Percentiles rank a stretch among this genome's conserved stretches.
Conservation (phyloP, 1,139 yeast species). For the Taiozyma sp. region DNA sequence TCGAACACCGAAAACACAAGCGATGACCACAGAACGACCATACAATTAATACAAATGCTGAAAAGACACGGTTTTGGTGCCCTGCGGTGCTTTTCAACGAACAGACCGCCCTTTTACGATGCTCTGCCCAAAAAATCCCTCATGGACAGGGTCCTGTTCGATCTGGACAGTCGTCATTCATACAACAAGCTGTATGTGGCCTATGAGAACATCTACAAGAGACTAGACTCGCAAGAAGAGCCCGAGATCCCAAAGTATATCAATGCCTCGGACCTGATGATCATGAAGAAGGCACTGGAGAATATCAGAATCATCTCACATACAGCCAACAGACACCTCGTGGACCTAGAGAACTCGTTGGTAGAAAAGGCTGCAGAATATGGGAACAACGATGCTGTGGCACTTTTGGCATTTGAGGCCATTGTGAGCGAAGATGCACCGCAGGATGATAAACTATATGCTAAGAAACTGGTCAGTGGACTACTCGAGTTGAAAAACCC, state of each 20-base stretch:
- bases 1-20: not conserved
- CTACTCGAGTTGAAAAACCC: constrained; percentile 64
- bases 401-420: constrained; percentile 63
- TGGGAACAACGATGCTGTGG: constrained; percentile 77
- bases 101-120: constrained; percentile 40
- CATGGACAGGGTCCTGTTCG: constrained; percentile 56
- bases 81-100: constrained; percentile 7
- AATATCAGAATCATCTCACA: constrained; percentile 57
- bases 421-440: constrained; percentile 28
- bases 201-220: constrained; percentile 42
- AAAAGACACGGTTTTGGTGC: not conserved
- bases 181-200: constrained; percentile 50
- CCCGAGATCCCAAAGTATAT: constrained; percentile 39
- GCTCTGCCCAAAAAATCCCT: constrained; percentile 55
- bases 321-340: constrained; percentile 46
- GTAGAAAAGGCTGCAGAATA: constrained; percentile 79
- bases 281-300: constrained; percentile 61
- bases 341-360: constrained; percentile 60
- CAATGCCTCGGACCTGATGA: constrained; percentile 53
- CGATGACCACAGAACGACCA: not conserved
- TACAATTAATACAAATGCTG: not conserved
- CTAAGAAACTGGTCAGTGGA: constrained; percentile 53
- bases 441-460: constrained; percentile 54
- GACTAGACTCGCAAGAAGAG: constrained; percentile 33
- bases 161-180: constrained; percentile 52